These are phyloP conservation scores for Arthrobotrys conoides DNA, from an alignment of 2,329 filamentous ascomycete species.

Conservation along the genomic window DNA sequence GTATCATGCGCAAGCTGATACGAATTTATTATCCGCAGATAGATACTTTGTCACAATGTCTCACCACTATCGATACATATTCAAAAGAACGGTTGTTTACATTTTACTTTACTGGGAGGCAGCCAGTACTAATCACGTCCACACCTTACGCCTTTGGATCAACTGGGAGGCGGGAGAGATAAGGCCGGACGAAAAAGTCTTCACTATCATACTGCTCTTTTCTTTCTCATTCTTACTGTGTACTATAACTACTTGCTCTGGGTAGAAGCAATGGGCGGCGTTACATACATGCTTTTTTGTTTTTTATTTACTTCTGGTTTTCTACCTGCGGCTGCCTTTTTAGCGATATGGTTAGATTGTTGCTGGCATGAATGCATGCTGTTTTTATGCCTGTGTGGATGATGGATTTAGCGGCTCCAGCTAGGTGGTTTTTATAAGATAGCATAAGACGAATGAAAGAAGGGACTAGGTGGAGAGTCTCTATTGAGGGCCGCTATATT, in stretches of 20 bases:
- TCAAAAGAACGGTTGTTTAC: slow-evolving; percentile 3
- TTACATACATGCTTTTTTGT: slow-evolving; percentile 26
- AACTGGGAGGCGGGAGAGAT: background rate
- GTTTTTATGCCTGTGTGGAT: background rate
- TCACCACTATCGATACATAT: background rate
- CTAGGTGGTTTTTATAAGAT: slow-evolving; percentile 10
- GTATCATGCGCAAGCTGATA: background rate
- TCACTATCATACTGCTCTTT: background rate
- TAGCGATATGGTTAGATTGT: slow-evolving; percentile 28
- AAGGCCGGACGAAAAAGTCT: slow-evolving; percentile 30
- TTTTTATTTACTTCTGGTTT: slow-evolving; percentile 23
- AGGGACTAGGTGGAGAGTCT: background rate
- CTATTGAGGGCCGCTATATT: slow-evolving; percentile 14
- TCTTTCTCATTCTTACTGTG: background rate
- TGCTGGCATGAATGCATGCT: background rate
- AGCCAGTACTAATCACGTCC: background rate
- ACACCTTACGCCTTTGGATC: background rate
- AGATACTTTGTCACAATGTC: background rate
- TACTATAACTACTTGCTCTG: slow-evolving; percentile 25
- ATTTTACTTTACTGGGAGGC: background rate
- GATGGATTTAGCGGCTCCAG: background rate
- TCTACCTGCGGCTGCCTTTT: slow-evolving; percentile 5
- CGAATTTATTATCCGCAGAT: background rate
- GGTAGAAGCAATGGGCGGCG: slow-evolving; percentile 57
- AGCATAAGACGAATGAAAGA: slow-evolving; percentile 19